Percentiles rank a stretch among this genome's conserved stretches.
Evolutionary conservation across 768 basidiomycete genomes (phyloP).

Genomic region (Megacollybia marginata): DNA sequence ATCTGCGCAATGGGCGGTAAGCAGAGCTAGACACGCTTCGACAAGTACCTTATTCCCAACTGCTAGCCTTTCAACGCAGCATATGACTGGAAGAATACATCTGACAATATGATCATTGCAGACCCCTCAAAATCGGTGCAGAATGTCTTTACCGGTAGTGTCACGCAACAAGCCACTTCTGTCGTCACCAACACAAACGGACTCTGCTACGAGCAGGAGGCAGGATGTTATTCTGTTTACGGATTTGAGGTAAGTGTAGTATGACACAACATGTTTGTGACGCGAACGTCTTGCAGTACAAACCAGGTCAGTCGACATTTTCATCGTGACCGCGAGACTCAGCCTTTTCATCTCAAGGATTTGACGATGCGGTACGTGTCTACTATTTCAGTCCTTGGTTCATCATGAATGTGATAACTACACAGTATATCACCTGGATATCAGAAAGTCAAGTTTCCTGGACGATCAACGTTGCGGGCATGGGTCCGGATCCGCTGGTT

Average conservation of each 20-base stretch:
- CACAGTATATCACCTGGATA: conserved; percentile 61
- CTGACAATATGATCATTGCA: conserved; percentile 32
- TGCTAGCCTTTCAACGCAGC: conserved; percentile 46
- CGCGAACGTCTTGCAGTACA: conserved; percentile 25
- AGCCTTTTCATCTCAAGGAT: conserved; percentile 4
- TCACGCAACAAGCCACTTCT: conserved; percentile 55
- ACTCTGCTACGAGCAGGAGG: conserved; percentile 42
- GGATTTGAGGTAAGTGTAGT: conserved; percentile 40
- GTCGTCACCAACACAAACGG: conserved; percentile 46
- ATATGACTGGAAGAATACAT: conserved; percentile 48
- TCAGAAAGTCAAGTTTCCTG: conserved; percentile 47
- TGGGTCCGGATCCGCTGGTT: conserved; percentile 39
- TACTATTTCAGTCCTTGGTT: background rate
- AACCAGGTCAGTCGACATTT: conserved; percentile 38
- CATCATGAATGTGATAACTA: conserved; percentile 9
- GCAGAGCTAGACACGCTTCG: conserved; percentile 18
- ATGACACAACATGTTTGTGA: background rate
- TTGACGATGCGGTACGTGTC: conserved; percentile 31
- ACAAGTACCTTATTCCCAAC: background rate
- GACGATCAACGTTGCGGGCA: conserved; percentile 49
- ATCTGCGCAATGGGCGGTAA: conserved; percentile 78
- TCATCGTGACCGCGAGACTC: conserved; percentile 26
- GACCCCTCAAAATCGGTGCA: conserved; percentile 34
- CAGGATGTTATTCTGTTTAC: conserved; percentile 49
- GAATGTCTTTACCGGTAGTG: conserved; percentile 48